A percentile compares a stretch with the other conserved stretches of the same genome.
These are phyloP conservation scores for Globomyces sp. DNA, from an alignment of 371 early-diverging fungal species.

Conservation along the genomic window DNA sequence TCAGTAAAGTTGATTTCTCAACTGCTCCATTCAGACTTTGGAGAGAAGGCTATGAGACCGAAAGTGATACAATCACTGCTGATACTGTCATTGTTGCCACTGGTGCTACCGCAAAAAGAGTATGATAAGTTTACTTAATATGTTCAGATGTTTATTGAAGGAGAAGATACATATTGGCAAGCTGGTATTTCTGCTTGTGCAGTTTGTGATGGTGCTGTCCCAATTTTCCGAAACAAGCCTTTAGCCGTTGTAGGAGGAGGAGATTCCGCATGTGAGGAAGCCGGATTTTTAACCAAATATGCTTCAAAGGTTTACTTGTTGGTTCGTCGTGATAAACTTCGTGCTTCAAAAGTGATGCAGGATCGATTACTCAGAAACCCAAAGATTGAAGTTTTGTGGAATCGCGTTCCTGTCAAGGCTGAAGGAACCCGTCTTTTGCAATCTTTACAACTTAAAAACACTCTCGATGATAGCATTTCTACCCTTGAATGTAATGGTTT, in stretches of 20 bases:
- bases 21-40: constrained; percentile 50
- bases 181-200: constrained; percentile 71
- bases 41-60: constrained; percentile 36
- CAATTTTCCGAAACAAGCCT: constrained; percentile 89
- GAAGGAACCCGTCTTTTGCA: constrained; percentile 45
- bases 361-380: constrained; percentile 46
- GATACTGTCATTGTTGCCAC: constrained; percentile 61
- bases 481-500: constrained; percentile 55
- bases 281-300: constrained; percentile 61
- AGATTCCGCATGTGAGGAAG: constrained; percentile 71
- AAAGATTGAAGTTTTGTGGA: constrained; percentile 60
- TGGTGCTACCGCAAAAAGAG: constrained; percentile 64
- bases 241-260: constrained; percentile 70
- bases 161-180: constrained; percentile 87
- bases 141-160: constrained; percentile 46
- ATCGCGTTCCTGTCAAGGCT: constrained; percentile 53
- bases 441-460: constrained; percentile 38
- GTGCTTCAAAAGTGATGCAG: constrained; percentile 63
- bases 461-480: constrained; percentile 20
- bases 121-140: constrained; percentile 41
- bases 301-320: constrained; percentile 62
- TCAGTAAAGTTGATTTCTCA: constrained; percentile 45
- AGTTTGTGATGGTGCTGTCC: constrained; percentile 88
- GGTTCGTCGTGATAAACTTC: constrained; percentile 58
- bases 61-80: constrained; percentile 33